Evolutionary conservation across 495 filamentous ascomycete genomes (phyloP).

Genomic region (Viridothelium virens): DNA sequence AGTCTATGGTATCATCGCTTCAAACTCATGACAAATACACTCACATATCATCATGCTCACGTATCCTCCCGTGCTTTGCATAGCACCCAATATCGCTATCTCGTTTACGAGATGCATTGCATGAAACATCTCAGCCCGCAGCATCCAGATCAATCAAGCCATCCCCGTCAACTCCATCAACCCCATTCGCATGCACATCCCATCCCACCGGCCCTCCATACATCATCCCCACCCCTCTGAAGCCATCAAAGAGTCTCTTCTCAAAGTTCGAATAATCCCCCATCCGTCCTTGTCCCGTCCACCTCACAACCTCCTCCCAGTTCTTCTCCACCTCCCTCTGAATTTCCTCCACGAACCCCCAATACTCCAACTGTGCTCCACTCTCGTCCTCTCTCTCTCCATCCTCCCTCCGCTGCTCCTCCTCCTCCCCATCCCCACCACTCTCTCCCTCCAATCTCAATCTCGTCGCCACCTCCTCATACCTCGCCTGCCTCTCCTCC

Average conservation of each 20-base stretch:
- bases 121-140: neutral
- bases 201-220: slow-evolving; percentile 1
- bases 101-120: too few relatives aligned
- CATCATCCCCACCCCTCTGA: slow-evolving; percentile 5
- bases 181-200: neutral
- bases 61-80: too few relatives aligned
- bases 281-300: slow-evolving; percentile 39
- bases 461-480: neutral
- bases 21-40: too few relatives aligned
- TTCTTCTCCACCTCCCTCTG: slow-evolving; percentile 56
- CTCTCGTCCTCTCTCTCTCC: slow-evolving; percentile 69
- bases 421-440: slow-evolving; percentile 33
- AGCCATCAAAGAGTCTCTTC: neutral
- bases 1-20: too few relatives aligned
- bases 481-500: slow-evolving; percentile 39
- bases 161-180: neutral
- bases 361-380: slow-evolving; percentile 60
- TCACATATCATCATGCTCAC: too few relatives aligned
- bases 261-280: neutral
- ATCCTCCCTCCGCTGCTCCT: slow-evolving; percentile 43
- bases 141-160: slow-evolving; percentile 5
- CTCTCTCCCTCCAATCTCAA: neutral
- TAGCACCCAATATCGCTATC: too few relatives aligned
- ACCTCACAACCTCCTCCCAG: slow-evolving; percentile 54
- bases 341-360: slow-evolving; percentile 63